Base-by-base conservation (phyloP, 768 basidiomycete genomes). In the Trametes cubensis region DNA sequence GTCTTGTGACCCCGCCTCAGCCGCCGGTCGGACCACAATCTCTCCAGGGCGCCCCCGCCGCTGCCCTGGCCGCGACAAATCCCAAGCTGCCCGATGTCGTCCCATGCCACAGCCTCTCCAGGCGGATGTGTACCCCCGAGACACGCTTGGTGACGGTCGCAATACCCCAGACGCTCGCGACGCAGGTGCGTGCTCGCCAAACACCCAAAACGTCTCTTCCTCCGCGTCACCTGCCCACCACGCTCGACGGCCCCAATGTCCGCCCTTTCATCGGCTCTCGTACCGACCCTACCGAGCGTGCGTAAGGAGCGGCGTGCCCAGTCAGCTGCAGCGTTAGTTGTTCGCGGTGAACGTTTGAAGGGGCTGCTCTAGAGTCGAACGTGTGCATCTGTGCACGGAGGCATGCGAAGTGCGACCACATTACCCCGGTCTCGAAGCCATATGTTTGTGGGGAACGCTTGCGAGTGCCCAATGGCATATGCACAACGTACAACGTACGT, bases 261-360 rank as follows among this genome's bases (percentile, higher is more conserved):
- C 62, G 26, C 21, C 41, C n/a, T 34, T 20, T 18, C 41, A 55
- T 48, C 61, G 55, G 55, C 18, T 40, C 20, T 38, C 55, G 50
- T 57, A 57, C 61, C 55, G 61, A 47, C 25, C 20, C 30, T 46
- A 40, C 50, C 55, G 55, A 44, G 49, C 50, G 55, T 46, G 53
- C 45, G n/a, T 38, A 45, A 13, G 28, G 23, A 38, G 56, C 46
- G 30, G 26, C 42, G 28, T 34, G 56, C 28, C 21, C 51, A 30
- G 52, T 61, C 56, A 63, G 50, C 61, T 63, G 62, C 56, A 26
- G 45, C 15, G 10, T 17, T 28, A 18, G 15, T 17, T 42, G 38
- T 44, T 20, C 47, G 41, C 13, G 18, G n/a, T 25, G 52, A 54
- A 61, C 60, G 46, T 55, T 53, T 38, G 30, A 47, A 34, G 34